phyloP scores from a whole-genome alignment of 441 rosid genomes.

The Metrosideros polymorpha region DNA sequence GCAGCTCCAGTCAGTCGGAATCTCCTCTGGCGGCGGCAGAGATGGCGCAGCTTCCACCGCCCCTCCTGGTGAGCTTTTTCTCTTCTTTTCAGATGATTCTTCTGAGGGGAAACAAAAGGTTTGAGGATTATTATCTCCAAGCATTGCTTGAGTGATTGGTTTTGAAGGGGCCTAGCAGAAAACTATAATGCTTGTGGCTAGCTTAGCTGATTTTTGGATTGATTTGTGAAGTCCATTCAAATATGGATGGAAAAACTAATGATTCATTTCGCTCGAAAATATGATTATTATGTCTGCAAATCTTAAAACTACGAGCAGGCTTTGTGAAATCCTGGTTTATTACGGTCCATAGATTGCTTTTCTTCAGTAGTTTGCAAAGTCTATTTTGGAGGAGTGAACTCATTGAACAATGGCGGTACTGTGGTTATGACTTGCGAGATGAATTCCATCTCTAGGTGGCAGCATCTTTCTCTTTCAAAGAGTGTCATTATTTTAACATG shows the following conservation, averaged over 20 bases:
- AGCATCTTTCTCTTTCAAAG: neutral
- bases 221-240: neutral
- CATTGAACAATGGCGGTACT: neutral
- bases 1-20: conserved; percentile 24
- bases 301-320: neutral
- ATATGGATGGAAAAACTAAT: neutral
- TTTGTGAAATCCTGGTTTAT: neutral
- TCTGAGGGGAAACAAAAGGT: neutral
- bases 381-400: neutral
- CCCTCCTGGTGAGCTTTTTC: conserved; percentile 10
- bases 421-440: neutral
- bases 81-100: neutral
- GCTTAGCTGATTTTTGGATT: neutral
- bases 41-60: conserved; percentile 11
- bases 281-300: neutral
- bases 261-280: neutral
- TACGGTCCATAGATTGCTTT: neutral
- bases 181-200: neutral
- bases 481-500: neutral
- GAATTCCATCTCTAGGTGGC: neutral
- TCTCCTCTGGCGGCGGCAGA: conserved; percentile 13
- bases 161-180: neutral
- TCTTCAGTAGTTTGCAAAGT: neutral
- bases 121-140: neutral
- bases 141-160: neutral